phyloP scores from a whole-genome alignment of 2,329 filamentous ascomycete species.

The Aspergillus fischeri region DNA sequence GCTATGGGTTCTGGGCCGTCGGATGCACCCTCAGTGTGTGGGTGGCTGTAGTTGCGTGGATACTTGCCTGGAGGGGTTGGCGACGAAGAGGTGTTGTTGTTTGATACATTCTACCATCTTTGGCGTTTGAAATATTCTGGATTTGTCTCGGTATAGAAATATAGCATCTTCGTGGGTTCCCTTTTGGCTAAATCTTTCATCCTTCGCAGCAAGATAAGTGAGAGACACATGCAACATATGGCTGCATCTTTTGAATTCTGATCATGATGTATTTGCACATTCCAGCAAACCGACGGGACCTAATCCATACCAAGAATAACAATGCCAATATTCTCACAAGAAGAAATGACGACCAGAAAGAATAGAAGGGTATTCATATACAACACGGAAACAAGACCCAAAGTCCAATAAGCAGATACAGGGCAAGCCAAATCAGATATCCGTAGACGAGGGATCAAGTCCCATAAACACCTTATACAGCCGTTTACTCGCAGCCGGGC shows the following conservation, averaged over 20 bases:
- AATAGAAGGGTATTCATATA: not conserved
- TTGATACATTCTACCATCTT: conserved; percentile 20
- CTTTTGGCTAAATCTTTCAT: not conserved
- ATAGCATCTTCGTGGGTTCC: too few species aligned
- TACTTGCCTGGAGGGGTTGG: conserved; percentile 87
- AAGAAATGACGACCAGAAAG: not conserved
- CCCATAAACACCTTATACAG: conserved; percentile 49
- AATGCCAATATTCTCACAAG: not conserved
- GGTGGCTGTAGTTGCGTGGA: conserved; percentile 67
- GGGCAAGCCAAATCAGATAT: conserved; percentile 28
- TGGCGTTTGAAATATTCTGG: not conserved
- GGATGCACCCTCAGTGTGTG: conserved; percentile 65
- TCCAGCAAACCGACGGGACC: not conserved
- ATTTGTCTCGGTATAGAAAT: not conserved
- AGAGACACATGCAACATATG: too few species aligned
- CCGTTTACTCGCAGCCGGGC: conserved; percentile 45
- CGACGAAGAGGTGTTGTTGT: conserved; percentile 69
- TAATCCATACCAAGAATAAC: not conserved
- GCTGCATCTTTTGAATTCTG: not conserved
- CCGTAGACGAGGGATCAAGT: conserved; percentile 41
- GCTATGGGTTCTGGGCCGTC: conserved; percentile 91
- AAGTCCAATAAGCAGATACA: not conserved
- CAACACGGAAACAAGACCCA: not conserved
- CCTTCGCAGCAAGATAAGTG: too few species aligned
- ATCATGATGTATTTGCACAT: not conserved